These are phyloP conservation scores for Penicillium hordei DNA, from an alignment of 2,329 filamentous ascomycete genomes.

Conservation along the genomic window DNA sequence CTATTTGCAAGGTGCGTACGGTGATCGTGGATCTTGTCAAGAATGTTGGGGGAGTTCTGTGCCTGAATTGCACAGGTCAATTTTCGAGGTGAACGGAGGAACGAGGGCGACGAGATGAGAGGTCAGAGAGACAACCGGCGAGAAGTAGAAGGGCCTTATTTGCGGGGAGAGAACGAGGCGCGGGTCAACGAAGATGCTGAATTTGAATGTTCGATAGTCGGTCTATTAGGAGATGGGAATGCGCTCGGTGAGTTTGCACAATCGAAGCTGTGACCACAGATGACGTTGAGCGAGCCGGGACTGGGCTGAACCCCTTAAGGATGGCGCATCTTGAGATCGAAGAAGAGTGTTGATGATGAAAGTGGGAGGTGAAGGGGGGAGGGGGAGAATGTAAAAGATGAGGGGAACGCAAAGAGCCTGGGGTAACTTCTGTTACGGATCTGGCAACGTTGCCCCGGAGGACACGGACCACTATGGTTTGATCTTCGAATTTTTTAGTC, in stretches of 20 bases:
- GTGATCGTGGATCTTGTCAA: slow-evolving; percentile 29
- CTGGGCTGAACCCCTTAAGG: slow-evolving; percentile 28
- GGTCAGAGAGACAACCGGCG: background rate
- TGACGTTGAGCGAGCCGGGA: slow-evolving; percentile 30
- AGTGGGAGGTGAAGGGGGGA: slow-evolving; percentile 11
- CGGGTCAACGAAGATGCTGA: background rate
- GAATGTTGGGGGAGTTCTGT: slow-evolving; percentile 4
- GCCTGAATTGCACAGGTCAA: background rate
- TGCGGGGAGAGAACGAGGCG: background rate
- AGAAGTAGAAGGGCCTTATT: background rate
- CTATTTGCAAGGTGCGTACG: slow-evolving; percentile 28
- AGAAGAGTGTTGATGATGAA: slow-evolving; percentile 13
- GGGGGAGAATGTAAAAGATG: slow-evolving; percentile 9
- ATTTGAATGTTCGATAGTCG: background rate
- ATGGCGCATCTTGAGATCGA: slow-evolving; percentile 21
- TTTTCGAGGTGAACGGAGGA: background rate
- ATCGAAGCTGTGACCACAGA: slow-evolving; percentile 28
- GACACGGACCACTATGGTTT: slow-evolving; percentile 25
- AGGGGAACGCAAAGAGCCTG: slow-evolving; percentile 15
- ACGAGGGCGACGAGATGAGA: background rate
- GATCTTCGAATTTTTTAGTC: background rate
- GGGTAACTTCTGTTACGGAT: slow-evolving; percentile 21
- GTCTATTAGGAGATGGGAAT: slow-evolving; percentile 10
- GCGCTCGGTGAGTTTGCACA: slow-evolving; percentile 15
- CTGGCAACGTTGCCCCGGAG: slow-evolving; percentile 29